Evolutionary conservation across 2,329 filamentous ascomycete species (phyloP), one percentile per base, ranked within the genome.

Genomic region (Neofusicoccum kwambonambiense): DNA sequence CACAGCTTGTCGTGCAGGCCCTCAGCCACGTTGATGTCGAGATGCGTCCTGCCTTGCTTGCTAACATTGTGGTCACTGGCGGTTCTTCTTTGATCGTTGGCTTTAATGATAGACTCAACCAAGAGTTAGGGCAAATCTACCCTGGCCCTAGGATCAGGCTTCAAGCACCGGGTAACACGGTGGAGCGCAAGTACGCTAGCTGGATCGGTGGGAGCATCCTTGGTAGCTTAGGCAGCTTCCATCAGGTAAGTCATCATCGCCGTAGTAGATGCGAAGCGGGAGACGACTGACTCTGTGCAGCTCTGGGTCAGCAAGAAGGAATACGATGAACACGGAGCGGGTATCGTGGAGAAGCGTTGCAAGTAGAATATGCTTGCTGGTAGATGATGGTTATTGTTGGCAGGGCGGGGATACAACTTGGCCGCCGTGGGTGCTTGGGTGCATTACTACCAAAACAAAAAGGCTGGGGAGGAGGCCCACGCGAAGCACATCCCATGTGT

Each of bases 251-350:
- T 35, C 45, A 64, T 50, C 31, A 13, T 56, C 41, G 13, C 9
- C 8, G 15, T 31, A 3, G 4, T 35, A 3, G 22, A 11, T 31
- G 19, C 19, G 42, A 37, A 4, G 8, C 13, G 37, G 37, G 13
- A 12, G 37, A 42, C 9, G 35, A 13, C 49, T 67, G 45, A 62
- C 31, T 12, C 19, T 15, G 19, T 4, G 5, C 41, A 75, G 82
- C 94, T 99, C 90, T 99, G 95, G 95, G 96, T 99, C 71, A 94
- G 90, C 27, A 92, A 89, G 78, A 96, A 97, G 83, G 95, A 99
- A 82, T 98, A 97, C 73, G 93, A 97, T 69, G 96, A 99, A 83
- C 93, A 97, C 77, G 95, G 95, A 1, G 83, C 89, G 5, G 87
- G 87, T 68, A 93, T 98, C 71, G 91, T 98, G 50, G 94, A 98